These are phyloP conservation scores for Tylopilus sp. DNA, from an alignment of 1,284 basidiomycete genomes.

Conservation along the genomic window DNA sequence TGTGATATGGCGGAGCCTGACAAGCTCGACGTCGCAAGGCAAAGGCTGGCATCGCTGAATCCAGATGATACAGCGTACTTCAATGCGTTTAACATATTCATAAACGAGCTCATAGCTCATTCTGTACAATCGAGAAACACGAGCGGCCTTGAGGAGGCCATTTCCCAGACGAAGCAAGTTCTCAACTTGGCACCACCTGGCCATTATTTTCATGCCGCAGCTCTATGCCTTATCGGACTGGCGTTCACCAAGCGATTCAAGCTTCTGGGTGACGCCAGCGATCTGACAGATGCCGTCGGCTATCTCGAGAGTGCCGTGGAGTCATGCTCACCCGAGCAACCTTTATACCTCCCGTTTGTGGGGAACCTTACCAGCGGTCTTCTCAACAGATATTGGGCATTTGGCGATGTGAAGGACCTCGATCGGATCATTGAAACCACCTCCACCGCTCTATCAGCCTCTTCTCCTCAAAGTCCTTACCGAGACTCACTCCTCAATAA, in stretches of 20 bases:
- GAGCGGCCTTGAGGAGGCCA: conserved; percentile 23
- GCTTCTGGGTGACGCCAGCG: conserved; percentile 9
- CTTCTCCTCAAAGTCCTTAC: conserved; percentile 5
- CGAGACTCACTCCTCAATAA: conserved; percentile 27
- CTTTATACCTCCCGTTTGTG: conserved; percentile 16
- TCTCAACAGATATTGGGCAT: conserved; percentile 15
- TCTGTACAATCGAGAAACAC: conserved; percentile 10
- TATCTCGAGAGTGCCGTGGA: conserved; percentile 14
- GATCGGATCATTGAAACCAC: conserved; percentile 16
- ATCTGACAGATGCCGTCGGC: conserved; percentile 20
- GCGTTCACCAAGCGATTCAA: conserved; percentile 22
- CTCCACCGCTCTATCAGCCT: conserved; percentile 11
- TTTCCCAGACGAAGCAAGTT: conserved; percentile 8
- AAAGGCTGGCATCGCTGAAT: conserved; percentile 11
- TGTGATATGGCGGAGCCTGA: conserved; percentile 7
- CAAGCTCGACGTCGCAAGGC: conserved; percentile 16
- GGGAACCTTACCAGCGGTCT: conserved; percentile 20
- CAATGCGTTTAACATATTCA: conserved; percentile 11
- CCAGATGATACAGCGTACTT: conserved; percentile 16
- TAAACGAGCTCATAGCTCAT: conserved; percentile 14
- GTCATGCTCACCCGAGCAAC: conserved; percentile 11
- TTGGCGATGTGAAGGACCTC: conserved; percentile 23
- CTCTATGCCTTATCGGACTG: conserved; percentile 11
- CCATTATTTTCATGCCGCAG: conserved; percentile 8
- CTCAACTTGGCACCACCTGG: conserved; percentile 10